These are phyloP conservation scores for Pseudotsuga menziesii DNA, from an alignment of 75 land plant species.

Conservation along the genomic window DNA sequence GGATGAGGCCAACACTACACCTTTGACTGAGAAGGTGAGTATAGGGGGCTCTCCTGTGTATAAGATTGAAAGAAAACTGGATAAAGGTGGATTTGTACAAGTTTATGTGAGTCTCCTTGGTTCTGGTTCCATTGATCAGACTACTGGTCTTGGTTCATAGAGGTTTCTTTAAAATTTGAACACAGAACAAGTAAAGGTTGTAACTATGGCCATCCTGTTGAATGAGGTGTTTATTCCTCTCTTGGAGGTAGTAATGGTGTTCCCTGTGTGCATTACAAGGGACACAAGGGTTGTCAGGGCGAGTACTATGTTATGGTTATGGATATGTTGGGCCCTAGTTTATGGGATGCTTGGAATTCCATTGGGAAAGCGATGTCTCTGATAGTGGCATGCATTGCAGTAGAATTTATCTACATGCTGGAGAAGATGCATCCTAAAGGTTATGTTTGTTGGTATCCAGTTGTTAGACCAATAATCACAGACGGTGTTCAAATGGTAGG, in stretches of 20 bases:
- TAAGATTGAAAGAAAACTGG: constrained; percentile 81
- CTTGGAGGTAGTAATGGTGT: constrained; percentile 94
- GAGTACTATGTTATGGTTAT: constrained; percentile 94
- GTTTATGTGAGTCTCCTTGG: constrained; percentile 84
- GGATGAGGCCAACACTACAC: background rate
- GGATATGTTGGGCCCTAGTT: constrained; percentile 94
- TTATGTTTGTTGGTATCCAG: constrained; percentile 80
- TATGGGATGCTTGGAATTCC: constrained; percentile 94
- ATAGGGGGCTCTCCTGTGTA: constrained; percentile 83
- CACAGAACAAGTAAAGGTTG: constrained; percentile 51
- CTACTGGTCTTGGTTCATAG: constrained; percentile 64
- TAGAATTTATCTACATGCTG: no score
- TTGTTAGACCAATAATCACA: constrained; percentile 76
- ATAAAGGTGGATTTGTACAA: constrained; percentile 96
- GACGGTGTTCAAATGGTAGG: constrained; percentile 99
- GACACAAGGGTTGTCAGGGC: constrained; percentile 79
- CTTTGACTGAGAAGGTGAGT: constrained; percentile 47
- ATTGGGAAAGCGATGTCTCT: constrained; percentile 62
- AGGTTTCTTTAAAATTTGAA: no score
- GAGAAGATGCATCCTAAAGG: no score
- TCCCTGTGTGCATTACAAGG: constrained; percentile 84
- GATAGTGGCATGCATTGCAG: no score
- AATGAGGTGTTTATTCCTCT: constrained; percentile 84
- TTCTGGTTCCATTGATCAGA: constrained; percentile 37
- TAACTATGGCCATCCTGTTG: constrained; percentile 80